Percentiles rank a stretch among this genome's conserved stretches.
Conservation (phyloP, 1,284 basidiomycete genomes). For the Porodaedalea pini region DNA sequence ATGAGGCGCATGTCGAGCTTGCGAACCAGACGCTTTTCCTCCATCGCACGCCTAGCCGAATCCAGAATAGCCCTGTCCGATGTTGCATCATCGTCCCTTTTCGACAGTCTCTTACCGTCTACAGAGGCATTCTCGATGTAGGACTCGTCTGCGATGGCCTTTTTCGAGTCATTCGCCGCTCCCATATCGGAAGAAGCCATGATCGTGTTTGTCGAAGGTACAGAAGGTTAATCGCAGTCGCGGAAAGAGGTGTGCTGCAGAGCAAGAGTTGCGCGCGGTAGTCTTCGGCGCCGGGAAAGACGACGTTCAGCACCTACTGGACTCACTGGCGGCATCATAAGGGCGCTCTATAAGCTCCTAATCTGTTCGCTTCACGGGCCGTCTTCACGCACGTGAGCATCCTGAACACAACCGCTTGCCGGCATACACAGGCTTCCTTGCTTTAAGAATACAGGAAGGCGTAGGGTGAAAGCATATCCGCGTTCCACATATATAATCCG, state of each 20-base stretch:
- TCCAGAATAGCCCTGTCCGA: slow-evolving; percentile 34
- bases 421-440: not conserved
- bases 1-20: slow-evolving; percentile 59
- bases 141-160: not conserved
- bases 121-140: not conserved
- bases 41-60: slow-evolving; percentile 17
- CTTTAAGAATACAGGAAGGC: not conserved
- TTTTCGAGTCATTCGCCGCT: not conserved
- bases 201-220: no score
- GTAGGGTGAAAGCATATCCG: not conserved
- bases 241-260: not conserved
- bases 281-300: no score
- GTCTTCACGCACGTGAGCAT: not conserved
- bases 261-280: no score
- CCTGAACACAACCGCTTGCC: not conserved
- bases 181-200: not conserved
- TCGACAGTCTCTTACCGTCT: not conserved
- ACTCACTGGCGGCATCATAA: no score
- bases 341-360: not conserved
- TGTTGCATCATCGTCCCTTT: not conserved
- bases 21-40: slow-evolving; percentile 44
- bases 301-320: no score
- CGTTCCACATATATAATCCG: not conserved
- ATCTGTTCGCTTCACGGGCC: not conserved
- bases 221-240: no score